Percentiles rank a stretch among this genome's conserved stretches.
Evolutionary conservation across 805 yeast species (phyloP).

Genomic region (Lipomyces yamanashiensis): DNA sequence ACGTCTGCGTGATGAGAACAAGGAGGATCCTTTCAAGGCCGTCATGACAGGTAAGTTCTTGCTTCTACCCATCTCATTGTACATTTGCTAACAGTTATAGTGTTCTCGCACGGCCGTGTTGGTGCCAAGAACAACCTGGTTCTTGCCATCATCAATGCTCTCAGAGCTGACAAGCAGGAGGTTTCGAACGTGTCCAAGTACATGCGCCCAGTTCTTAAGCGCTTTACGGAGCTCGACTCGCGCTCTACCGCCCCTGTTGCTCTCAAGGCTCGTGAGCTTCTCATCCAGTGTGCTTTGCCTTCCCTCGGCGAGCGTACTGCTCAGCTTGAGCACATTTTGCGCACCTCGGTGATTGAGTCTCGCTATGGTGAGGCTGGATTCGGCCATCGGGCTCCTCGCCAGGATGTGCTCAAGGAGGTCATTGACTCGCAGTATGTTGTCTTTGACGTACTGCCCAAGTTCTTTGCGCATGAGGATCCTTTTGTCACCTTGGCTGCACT

Average conservation of each 20-base stretch:
- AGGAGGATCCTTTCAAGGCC: slow-evolving; percentile 73
- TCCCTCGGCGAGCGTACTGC: slow-evolving; percentile 95
- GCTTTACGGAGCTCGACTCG: slow-evolving; percentile 84
- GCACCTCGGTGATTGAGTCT: slow-evolving; percentile 86
- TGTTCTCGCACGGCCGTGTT: slow-evolving; percentile 89
- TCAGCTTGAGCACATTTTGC: slow-evolving; percentile 93
- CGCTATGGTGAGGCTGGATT: slow-evolving; percentile 83
- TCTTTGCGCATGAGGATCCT: slow-evolving; percentile 79
- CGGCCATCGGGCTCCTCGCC: slow-evolving; percentile 79
- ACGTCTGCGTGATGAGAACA: slow-evolving; percentile 84
- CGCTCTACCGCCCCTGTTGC: slow-evolving; percentile 93
- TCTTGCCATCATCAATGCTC: slow-evolving; percentile 79
- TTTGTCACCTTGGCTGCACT: slow-evolving; percentile 95
- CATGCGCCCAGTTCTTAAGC: slow-evolving; percentile 72
- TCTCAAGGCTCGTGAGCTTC: slow-evolving; percentile 91
- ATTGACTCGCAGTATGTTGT: slow-evolving; percentile 96
- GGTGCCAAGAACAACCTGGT: slow-evolving; percentile 90
- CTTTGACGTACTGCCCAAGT: slow-evolving; percentile 92
- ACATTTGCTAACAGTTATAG: slow-evolving; percentile 39
- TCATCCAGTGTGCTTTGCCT: slow-evolving; percentile 96
- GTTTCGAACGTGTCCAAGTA: slow-evolving; percentile 56
- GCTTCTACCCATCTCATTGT: neutral
- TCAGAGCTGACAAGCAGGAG: slow-evolving; percentile 51
- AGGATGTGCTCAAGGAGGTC: slow-evolving; percentile 81
- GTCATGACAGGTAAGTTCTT: slow-evolving; percentile 49